Conservation (phyloP, 371 early-diverging fungal genomes). For the Zychaea mexicana region DNA sequence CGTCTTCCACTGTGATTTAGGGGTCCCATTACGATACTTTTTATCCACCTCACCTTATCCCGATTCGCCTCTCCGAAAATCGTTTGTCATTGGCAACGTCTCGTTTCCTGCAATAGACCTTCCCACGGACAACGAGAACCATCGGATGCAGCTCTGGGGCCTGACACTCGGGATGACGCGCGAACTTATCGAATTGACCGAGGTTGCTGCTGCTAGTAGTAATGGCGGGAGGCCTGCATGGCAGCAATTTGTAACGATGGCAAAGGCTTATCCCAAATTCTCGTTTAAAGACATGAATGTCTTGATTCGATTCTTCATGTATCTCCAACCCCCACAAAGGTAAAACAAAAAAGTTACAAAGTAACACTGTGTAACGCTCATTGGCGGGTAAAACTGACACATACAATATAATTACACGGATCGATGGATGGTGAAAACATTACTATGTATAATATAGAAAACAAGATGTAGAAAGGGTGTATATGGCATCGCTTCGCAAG, state of each 20-base stretch:
- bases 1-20: constrained; percentile 6
- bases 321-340: not conserved
- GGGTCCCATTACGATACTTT: constrained; percentile 56
- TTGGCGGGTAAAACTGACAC: not conserved
- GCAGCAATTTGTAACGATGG: constrained; percentile 21
- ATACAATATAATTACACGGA: not conserved
- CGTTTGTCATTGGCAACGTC: constrained; percentile 32
- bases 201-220: constrained; percentile 1
- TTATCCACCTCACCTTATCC: constrained; percentile 35
- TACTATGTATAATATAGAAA: not conserved
- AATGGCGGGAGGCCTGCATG: constrained; percentile 25
- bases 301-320: not conserved
- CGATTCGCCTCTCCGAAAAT: constrained; percentile 32
- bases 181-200: constrained; percentile 54
- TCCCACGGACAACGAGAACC: constrained; percentile 34
- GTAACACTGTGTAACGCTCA: too few relatives aligned
- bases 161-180: constrained; percentile 68
- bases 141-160: constrained; percentile 63
- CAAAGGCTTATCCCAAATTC: not conserved
- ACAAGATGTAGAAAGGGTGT: not conserved
- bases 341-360: not conserved
- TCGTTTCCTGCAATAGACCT: constrained; percentile 42
- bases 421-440: not conserved
- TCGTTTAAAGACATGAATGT: not conserved
- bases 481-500: not conserved